Evolutionary conservation across 164 flowering plant species (phyloP), one percentile per base, ranked within the genome.

Genomic region (Cinnamomum micranthum): DNA sequence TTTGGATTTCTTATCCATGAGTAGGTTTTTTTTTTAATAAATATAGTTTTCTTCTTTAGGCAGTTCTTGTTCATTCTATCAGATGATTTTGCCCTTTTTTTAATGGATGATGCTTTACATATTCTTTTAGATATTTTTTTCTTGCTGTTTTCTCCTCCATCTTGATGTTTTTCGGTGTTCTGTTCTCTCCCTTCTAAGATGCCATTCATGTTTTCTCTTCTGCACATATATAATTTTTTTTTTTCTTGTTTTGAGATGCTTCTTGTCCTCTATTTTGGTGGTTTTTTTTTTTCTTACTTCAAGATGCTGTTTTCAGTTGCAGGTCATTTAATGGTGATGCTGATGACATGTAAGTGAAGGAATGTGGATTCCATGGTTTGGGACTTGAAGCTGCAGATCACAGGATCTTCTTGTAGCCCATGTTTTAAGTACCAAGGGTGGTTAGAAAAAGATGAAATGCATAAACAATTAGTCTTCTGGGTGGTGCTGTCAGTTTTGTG

Each of bases 291-390:
- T 82, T 73, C 95, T 93, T 79, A 84, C 87, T 80, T 87, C 89
- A 75, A 90, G 91, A 86, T 88, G 93, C 91, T 90, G 91, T 88
- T 85, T 86, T 85, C 81, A 13, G 82, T 86, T 92, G 86, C 87
- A 86, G 90, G 84, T 78, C 65, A 78, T 77, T 9, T 24, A 20
- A 22, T 64, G 23, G 27, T 64, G 67, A 11, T 64, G 67, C 77
- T 77, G 66, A 73, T 22, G n/a, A 70, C 24, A 73, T 27, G 1
- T 14, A 27, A 78, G 17, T 33, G 71, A 76, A 71, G 74, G 80
- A 75, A 78, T 75, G 72, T 77, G 76, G 70, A 75, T 69, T 68
- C 77, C 79, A 28, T 72, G 72, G 79, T 73, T 87, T 82, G 88
- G 88, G 75, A 85, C 83, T 87, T 86, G 90, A 79, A 88, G 76